A percentile compares a stretch with the other conserved stretches of the same genome.
Evolutionary conservation across 2,329 filamentous ascomycete species (phyloP).

Genomic region (Pseudogymnoascus verrucosus): DNA sequence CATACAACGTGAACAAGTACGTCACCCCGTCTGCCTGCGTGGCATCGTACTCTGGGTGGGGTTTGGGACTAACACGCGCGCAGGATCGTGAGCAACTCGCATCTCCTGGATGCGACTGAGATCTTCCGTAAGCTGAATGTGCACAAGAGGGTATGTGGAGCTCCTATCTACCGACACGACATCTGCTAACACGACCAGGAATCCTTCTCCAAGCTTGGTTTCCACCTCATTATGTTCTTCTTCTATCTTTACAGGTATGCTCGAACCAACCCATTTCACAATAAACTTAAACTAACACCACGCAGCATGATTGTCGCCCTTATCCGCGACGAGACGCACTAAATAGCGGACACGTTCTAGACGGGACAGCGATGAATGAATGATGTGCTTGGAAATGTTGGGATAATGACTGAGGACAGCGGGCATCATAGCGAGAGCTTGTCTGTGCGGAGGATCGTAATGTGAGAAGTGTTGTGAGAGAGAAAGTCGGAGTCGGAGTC

Average conservation of each 20-base stretch:
- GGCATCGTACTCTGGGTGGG: background rate
- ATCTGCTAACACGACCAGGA: constrained; percentile 48
- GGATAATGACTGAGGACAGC: constrained; percentile 4
- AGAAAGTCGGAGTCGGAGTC: background rate
- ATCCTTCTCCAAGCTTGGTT: constrained; percentile 97
- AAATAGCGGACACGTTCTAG: constrained; percentile 31
- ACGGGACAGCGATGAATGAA: constrained; percentile 2
- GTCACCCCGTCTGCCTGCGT: constrained; percentile 30
- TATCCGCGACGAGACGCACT: constrained; percentile 89
- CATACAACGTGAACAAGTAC: constrained; percentile 97
- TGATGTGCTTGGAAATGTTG: background rate
- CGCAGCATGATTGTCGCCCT: constrained; percentile 84
- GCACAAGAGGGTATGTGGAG: constrained; percentile 77
- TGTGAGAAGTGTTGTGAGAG: background rate
- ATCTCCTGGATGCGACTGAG: constrained; percentile 93
- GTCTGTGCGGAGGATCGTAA: constrained; percentile 3
- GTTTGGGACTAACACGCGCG: background rate
- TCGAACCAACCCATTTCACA: background rate
- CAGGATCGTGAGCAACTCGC: constrained; percentile 95
- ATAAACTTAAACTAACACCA: background rate
- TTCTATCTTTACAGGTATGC: constrained; percentile 85
- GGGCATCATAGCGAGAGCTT: constrained; percentile 5
- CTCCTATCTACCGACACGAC: background rate
- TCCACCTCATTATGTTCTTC: constrained; percentile 99
- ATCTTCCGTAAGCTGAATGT: constrained; percentile 99